Evolutionary conservation across 768 basidiomycete species (phyloP).

Genomic region (Hemileccinum rubropunctum): DNA sequence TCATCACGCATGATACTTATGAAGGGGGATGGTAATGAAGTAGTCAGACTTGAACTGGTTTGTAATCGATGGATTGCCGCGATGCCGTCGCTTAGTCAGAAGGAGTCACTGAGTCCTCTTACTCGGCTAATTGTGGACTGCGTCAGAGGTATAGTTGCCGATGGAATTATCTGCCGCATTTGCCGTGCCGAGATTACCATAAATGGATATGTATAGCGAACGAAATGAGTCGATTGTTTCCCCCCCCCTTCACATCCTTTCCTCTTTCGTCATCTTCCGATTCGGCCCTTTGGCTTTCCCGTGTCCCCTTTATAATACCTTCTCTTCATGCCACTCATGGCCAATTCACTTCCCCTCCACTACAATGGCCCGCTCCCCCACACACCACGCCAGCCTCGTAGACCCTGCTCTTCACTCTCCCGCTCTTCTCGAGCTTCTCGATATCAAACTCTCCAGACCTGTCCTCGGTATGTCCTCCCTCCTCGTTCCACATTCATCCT

Average conservation of each 20-base stretch:
- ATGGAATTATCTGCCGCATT: neutral
- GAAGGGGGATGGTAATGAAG: too few species aligned
- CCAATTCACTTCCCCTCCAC: conserved; percentile 2
- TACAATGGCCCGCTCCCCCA: conserved; percentile 28
- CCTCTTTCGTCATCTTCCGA: conserved; percentile 32
- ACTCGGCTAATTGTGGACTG: too few species aligned
- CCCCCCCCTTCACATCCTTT: conserved; percentile 17
- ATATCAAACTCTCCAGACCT: conserved; percentile 56
- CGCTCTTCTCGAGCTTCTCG: conserved; percentile 65
- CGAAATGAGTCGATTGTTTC: conserved; percentile 2
- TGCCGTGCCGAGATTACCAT: neutral
- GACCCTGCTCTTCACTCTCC: conserved; percentile 62
- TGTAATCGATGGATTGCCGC: conserved; percentile 1
- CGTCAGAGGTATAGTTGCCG: too few species aligned
- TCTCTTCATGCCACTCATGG: conserved; percentile 7
- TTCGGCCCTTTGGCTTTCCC: conserved; percentile 32
- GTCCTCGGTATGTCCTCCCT: conserved; percentile 56
- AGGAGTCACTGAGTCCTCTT: too few species aligned
- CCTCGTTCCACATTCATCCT: neutral
- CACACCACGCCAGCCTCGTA: conserved; percentile 55
- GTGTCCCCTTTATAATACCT: conserved; percentile 33
- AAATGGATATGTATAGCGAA: neutral
- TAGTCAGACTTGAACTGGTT: neutral
- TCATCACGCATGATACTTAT: neutral
- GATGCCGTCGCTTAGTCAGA: conserved; percentile 17